phyloP scores from a whole-genome alignment of 495 filamentous ascomycete genomes.

The Aspergillus panamensis region DNA sequence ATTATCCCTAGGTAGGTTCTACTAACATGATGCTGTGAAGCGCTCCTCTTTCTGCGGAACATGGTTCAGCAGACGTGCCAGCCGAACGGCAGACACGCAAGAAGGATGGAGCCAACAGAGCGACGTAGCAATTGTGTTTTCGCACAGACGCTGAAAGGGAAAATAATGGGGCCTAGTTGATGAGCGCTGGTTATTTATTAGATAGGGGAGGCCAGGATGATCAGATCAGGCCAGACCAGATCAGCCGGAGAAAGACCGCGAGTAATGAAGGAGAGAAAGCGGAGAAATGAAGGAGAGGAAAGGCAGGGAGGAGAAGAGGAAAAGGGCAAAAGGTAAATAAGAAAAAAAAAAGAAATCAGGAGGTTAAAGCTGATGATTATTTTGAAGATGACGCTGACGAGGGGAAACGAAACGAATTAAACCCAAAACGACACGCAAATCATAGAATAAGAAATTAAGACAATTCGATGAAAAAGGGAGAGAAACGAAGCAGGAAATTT shows the following conservation, averaged over 20 bases:
- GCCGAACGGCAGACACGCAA: slow-evolving; percentile 9
- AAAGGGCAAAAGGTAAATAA: background rate
- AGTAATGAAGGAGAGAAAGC: slow-evolving; percentile 8
- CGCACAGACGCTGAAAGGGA: slow-evolving; percentile 2
- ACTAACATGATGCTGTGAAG: slow-evolving; percentile 54
- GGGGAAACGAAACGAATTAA: background rate
- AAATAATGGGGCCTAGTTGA: background rate
- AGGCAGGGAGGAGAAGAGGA: background rate
- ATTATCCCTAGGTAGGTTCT: slow-evolving; percentile 10
- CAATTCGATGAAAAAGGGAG: background rate
- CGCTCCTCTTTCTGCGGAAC: slow-evolving; percentile 53
- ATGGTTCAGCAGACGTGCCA: slow-evolving; percentile 32
- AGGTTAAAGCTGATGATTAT: background rate
- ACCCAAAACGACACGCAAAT: background rate
- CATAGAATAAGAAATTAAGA: background rate
- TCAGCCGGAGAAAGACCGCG: background rate
- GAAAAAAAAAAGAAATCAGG: background rate
- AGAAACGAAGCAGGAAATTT: slow-evolving; percentile 17
- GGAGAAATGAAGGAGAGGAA: slow-evolving; percentile 9
- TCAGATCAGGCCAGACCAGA: background rate
- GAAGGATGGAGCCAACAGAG: background rate
- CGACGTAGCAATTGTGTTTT: slow-evolving; percentile 1
- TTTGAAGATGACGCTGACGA: slow-evolving; percentile 2
- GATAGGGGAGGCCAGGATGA: background rate
- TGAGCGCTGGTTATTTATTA: background rate